Conservation (phyloP, 805 yeast genomes). For the Wickerhamiella parazyma region DNA sequence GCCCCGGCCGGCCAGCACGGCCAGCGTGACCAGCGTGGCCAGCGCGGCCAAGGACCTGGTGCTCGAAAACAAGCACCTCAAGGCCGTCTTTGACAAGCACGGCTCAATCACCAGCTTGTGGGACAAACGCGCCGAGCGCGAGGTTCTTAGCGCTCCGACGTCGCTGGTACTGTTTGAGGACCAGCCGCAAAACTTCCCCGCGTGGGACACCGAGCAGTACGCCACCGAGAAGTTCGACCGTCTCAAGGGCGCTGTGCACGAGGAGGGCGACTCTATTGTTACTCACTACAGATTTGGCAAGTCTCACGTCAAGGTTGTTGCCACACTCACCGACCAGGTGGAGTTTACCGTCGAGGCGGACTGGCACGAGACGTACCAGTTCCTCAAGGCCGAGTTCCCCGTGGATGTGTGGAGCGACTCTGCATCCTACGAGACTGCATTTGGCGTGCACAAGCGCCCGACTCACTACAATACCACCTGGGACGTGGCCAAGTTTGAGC, state of each 20-base stretch:
- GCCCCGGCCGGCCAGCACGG: too few relatives aligned
- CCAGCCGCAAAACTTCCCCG: slow-evolving; percentile 81
- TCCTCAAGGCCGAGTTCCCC: slow-evolving; percentile 90
- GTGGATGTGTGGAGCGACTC: slow-evolving; percentile 61
- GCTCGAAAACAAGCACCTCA: slow-evolving; percentile 48
- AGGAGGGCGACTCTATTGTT: not conserved
- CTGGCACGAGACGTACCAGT: slow-evolving; percentile 82
- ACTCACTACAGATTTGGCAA: slow-evolving; percentile 12
- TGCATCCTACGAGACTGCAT: slow-evolving; percentile 88
- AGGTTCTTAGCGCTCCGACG: slow-evolving; percentile 64
- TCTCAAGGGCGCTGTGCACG: slow-evolving; percentile 10
- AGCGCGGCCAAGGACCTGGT: slow-evolving; percentile 20
- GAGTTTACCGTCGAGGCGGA: slow-evolving; percentile 49
- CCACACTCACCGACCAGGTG: slow-evolving; percentile 33
- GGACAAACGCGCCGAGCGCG: slow-evolving; percentile 47
- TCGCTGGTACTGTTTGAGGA: slow-evolving; percentile 77
- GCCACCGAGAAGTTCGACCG: slow-evolving; percentile 62
- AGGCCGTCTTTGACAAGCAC: slow-evolving; percentile 41
- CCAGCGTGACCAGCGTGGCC: too few relatives aligned
- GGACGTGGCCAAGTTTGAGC: slow-evolving; percentile 96
- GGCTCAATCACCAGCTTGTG: slow-evolving; percentile 49
- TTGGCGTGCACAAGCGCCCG: slow-evolving; percentile 81
- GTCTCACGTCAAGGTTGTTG: slow-evolving; percentile 14
- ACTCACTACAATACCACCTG: slow-evolving; percentile 90
- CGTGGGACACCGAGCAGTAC: slow-evolving; percentile 95